Base-by-base conservation (phyloP, 768 basidiomycete species). In the Podaxis sp. region DNA sequence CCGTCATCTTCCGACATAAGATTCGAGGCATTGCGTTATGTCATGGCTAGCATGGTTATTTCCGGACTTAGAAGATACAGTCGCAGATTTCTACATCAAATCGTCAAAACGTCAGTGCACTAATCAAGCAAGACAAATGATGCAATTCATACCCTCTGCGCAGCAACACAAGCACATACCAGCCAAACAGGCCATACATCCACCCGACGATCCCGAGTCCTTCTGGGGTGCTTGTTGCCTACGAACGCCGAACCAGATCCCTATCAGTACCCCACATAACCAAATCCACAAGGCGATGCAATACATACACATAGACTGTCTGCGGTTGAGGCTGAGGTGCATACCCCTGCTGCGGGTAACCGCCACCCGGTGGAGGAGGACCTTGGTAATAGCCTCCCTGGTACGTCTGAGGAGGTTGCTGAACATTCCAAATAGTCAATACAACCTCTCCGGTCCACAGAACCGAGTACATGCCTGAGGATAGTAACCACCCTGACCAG, bases 281-380 rank as follows among this genome's bases (percentile, higher is more conserved):
- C 10, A 13, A 2, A 57, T 46, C 48, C 22, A 48, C 46, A 40
- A 54, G 49, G 36, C 36, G 22, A 6, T 38, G 36, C 36, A 20
- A 7, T 38, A 81, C 90, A 66, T 70, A 92, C 91, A 92, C 89
- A 70, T 91, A 90, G 57, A 93, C 87, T 0, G 88, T 87, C 72
- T 93, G 91, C 17, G 92, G 91, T n/a, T 20, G 33, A 13, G 78
- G 79, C 58, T 82, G 77, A 10, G 78, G 75, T 50, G 78, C 80
- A 66, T 86, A 87, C 17, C 86, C 87, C 66, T 88, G 80, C 64
- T 78, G 77, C 41, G 78, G 74, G 50, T 80, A 77, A 8, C 76
- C 77, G 75, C 71, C 70, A 6, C 75, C 75, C 55, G 76, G 75
- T 22, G 75, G 79, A 50, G 78, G 81, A 17, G 77, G 75, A 30